phyloP scores from a whole-genome alignment of 2,329 filamentous ascomycete genomes.

The Berkeleyomyces rouxiae region DNA sequence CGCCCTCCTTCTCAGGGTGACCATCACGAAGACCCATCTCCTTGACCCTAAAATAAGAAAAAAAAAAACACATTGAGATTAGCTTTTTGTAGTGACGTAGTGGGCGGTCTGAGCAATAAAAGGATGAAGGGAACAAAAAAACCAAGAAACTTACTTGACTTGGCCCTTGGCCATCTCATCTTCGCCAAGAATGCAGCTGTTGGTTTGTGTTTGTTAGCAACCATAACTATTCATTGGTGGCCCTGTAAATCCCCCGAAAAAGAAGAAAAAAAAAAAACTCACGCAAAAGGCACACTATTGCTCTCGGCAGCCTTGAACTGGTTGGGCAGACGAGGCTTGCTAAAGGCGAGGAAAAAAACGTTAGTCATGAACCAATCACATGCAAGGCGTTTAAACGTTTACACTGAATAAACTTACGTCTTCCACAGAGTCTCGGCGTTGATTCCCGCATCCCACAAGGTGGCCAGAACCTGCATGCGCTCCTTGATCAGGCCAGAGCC shows the following conservation, averaged over 20 bases:
- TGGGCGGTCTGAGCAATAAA: background rate
- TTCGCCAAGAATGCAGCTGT: slow-evolving; percentile 63
- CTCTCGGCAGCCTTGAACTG: slow-evolving; percentile 86
- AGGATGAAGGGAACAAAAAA: background rate
- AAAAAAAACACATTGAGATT: background rate
- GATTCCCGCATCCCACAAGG: slow-evolving; percentile 74
- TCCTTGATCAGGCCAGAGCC: slow-evolving; percentile 66
- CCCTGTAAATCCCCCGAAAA: background rate
- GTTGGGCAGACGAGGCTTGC: slow-evolving; percentile 71
- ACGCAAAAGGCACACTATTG: slow-evolving; percentile 61
- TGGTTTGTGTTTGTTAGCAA: slow-evolving; percentile 1
- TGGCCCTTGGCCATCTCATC: slow-evolving; percentile 73
- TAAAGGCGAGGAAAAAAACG: background rate
- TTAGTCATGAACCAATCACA: background rate
- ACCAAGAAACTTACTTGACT: slow-evolving; percentile 34
- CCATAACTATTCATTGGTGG: background rate
- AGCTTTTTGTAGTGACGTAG: background rate
- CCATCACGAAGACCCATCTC: slow-evolving; percentile 55
- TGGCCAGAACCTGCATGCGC: slow-evolving; percentile 62
- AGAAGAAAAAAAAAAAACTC: background rate
- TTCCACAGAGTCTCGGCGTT: slow-evolving; percentile 88
- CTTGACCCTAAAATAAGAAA: slow-evolving; percentile 42
- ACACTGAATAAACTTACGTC: slow-evolving; percentile 18
- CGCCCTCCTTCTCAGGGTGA: slow-evolving; percentile 80
- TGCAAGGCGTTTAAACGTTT: background rate